Evolutionary conservation across 2,329 filamentous ascomycete genomes (phyloP).

Genomic region (Paecilomyces variotii): DNA sequence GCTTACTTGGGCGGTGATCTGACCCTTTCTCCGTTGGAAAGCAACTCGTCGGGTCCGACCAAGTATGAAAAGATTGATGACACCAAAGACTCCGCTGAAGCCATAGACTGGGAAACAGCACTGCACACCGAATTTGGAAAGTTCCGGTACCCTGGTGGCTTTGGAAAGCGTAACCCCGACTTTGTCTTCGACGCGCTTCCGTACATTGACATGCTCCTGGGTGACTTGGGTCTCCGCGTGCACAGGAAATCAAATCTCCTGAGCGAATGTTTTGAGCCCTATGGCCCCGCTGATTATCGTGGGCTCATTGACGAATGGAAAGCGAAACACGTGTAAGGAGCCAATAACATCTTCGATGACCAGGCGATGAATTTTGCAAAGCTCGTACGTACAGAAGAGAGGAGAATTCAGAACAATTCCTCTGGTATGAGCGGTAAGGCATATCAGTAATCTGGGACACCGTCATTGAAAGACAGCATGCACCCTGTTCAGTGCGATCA

Average conservation of each 20-base stretch:
- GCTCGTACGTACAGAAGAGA: not conserved
- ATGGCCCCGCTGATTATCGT: slow-evolving; percentile 33
- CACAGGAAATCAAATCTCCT: slow-evolving; percentile 25
- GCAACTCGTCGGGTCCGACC: slow-evolving; percentile 13
- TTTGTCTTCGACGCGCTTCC: slow-evolving; percentile 70
- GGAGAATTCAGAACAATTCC: not conserved
- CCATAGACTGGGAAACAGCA: slow-evolving; percentile 48
- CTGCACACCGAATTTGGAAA: slow-evolving; percentile 61
- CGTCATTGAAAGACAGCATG: not conserved
- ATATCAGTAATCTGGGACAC: not conserved
- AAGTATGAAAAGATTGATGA: not conserved
- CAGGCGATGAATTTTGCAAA: not conserved
- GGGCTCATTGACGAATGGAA: slow-evolving; percentile 36
- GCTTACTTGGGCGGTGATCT: slow-evolving; percentile 56
- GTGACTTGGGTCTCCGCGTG: slow-evolving; percentile 55
- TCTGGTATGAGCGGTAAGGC: not conserved
- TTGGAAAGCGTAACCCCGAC: slow-evolving; percentile 48
- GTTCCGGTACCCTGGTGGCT: slow-evolving; percentile 56
- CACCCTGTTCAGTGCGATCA: not conserved
- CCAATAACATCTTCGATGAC: not conserved
- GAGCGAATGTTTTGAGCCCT: slow-evolving; percentile 29
- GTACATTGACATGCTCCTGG: slow-evolving; percentile 61
- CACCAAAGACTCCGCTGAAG: slow-evolving; percentile 3
- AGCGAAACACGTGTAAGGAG: not conserved
- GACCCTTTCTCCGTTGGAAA: slow-evolving; percentile 18